Evolutionary conservation across 2,329 filamentous ascomycete genomes (phyloP).

Genomic region (Ustulina deusta): DNA sequence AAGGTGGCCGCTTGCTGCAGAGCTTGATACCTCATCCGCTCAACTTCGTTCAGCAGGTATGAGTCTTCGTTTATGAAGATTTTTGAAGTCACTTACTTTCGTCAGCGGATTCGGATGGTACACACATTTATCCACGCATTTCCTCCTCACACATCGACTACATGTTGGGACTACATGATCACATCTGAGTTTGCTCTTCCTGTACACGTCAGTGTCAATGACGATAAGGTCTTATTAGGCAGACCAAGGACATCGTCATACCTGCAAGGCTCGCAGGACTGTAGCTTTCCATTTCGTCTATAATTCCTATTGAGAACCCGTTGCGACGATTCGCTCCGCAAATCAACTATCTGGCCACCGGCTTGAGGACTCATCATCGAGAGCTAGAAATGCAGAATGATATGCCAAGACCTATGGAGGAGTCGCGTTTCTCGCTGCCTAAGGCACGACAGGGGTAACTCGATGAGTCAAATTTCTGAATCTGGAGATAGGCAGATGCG

Average conservation of each 20-base stretch:
- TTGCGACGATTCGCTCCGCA: slow-evolving; percentile 40
- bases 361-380: slow-evolving; percentile 42
- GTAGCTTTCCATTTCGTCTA: slow-evolving; percentile 53
- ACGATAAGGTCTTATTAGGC: slow-evolving; percentile 39
- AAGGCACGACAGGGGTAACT: slow-evolving; percentile 33
- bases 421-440: slow-evolving; percentile 32
- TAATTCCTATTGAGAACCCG: slow-evolving; percentile 49
- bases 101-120: slow-evolving; percentile 53
- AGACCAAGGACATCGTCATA: slow-evolving; percentile 34
- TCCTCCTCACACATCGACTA: slow-evolving; percentile 50
- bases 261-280: slow-evolving; percentile 52
- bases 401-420: slow-evolving; percentile 24
- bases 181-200: slow-evolving; percentile 53
- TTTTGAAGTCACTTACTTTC: slow-evolving; percentile 44
- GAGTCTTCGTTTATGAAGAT: slow-evolving; percentile 4
- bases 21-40: slow-evolving; percentile 15
- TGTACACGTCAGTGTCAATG: slow-evolving; percentile 40
- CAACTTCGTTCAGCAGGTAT: not conserved
- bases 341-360: slow-evolving; percentile 49
- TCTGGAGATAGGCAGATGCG: not conserved
- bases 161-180: slow-evolving; percentile 53
- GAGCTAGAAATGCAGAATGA: slow-evolving; percentile 16
- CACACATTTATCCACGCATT: slow-evolving; percentile 49
- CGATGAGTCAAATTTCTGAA: slow-evolving; percentile 29
- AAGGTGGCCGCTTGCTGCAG: not conserved